Evolutionary conservation across 83 land plant species (phyloP).

Genomic region (Thuja plicata): DNA sequence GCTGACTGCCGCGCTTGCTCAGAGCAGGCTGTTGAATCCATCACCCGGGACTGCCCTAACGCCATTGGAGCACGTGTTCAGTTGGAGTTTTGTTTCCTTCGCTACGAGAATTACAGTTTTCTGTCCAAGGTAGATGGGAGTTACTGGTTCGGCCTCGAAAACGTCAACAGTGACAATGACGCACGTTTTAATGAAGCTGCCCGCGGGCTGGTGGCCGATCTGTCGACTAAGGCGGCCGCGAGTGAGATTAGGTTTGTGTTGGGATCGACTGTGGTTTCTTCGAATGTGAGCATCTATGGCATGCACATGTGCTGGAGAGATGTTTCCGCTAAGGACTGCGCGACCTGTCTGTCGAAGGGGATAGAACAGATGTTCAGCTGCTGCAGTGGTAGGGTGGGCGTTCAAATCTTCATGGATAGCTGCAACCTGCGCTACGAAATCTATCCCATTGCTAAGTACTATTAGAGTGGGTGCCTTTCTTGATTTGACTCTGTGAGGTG

Average conservation of each 20-base stretch:
- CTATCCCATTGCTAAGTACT: neutral
- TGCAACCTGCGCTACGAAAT: constrained; percentile 9
- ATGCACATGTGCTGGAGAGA: constrained; percentile 8
- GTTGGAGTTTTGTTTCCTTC: neutral
- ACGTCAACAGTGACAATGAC: neutral
- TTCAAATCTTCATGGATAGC: constrained; percentile 1
- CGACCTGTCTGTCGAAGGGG: neutral
- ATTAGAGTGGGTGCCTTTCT: neutral
- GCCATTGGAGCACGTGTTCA: constrained; percentile 9
- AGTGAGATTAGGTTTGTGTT: neutral
- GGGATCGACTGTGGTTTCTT: neutral
- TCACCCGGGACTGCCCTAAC: neutral
- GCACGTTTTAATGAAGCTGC: neutral
- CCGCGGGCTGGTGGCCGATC: neutral
- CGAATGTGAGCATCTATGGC: neutral
- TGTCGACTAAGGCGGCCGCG: neutral
- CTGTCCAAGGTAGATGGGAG: neutral
- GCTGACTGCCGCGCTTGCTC: neutral
- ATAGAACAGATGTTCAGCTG: neutral
- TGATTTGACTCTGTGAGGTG: too few relatives aligned
- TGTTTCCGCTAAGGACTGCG: neutral
- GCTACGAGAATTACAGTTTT: neutral
- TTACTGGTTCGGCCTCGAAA: neutral
- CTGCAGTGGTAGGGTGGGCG: neutral
- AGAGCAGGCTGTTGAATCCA: neutral